A percentile compares a stretch with the other conserved stretches of the same genome.
These are phyloP conservation scores for Dichotomopilus funicola DNA, from an alignment of 2,329 filamentous ascomycete species.

Conservation along the genomic window DNA sequence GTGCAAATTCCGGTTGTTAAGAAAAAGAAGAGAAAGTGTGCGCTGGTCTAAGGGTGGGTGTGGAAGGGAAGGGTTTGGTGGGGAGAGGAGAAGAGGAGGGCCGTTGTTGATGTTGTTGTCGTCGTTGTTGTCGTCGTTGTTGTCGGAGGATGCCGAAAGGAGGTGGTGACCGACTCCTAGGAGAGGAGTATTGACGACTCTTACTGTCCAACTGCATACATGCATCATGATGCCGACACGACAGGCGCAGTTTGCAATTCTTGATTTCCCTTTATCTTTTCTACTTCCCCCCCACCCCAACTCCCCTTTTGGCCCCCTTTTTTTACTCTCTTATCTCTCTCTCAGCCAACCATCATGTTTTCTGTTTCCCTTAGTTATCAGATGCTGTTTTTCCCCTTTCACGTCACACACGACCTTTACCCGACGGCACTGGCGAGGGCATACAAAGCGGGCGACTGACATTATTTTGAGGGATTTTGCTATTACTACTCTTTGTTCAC, in stretches of 20 bases:
- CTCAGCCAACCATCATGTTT: not conserved
- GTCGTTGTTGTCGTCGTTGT: no score
- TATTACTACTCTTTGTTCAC: constrained; percentile 16
- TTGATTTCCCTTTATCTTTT: not conserved
- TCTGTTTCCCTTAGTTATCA: constrained; percentile 6
- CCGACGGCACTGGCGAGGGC: constrained; percentile 12
- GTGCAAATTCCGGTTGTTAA: constrained; percentile 44
- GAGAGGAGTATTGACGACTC: constrained; percentile 3
- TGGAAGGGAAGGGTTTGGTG: not conserved
- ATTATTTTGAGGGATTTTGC: constrained; percentile 5
- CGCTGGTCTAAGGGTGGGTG: constrained; percentile 55
- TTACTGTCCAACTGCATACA: constrained; percentile 19
- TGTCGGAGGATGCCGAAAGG: not conserved
- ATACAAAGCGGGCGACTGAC: constrained; percentile 13
- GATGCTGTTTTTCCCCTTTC: constrained; percentile 5
- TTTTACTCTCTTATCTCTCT: not conserved
- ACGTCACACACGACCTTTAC: constrained; percentile 9
- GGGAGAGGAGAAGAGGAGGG: not conserved
- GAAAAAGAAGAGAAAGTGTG: constrained; percentile 81
- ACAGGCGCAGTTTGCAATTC: constrained; percentile 10
- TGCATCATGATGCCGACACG: constrained; percentile 23
- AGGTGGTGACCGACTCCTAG: not conserved
- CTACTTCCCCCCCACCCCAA: no score
- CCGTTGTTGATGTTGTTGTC: no score
- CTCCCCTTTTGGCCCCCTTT: not conserved